Percentiles rank a stretch among this genome's conserved stretches.
Conservation (phyloP, 768 basidiomycete genomes). For the Coprinopsis strossmayeri region DNA sequence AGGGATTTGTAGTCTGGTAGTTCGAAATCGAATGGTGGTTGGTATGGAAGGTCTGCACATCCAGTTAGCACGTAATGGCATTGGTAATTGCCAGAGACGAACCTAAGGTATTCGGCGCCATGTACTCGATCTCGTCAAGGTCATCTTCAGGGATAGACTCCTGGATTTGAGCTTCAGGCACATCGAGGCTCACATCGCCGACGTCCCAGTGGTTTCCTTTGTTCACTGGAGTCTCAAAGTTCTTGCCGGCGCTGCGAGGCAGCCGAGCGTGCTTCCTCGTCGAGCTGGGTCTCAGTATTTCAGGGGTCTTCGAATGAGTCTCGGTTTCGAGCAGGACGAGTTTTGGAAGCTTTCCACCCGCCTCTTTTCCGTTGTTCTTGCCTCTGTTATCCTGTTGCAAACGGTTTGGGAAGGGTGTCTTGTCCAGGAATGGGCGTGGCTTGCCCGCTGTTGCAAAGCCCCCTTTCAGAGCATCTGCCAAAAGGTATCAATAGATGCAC, state of each 20-base stretch:
- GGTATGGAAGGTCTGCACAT: slow-evolving; percentile 33
- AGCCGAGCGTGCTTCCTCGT: slow-evolving; percentile 54
- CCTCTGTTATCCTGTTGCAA: not conserved
- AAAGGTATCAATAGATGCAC: not conserved
- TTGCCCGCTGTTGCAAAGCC: slow-evolving; percentile 11
- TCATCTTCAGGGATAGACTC: slow-evolving; percentile 24
- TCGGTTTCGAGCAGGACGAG: slow-evolving; percentile 18
- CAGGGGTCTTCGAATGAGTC: slow-evolving; percentile 23
- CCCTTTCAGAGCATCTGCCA: slow-evolving; percentile 12
- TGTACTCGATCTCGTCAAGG: slow-evolving; percentile 46
- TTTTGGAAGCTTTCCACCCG: slow-evolving; percentile 25
- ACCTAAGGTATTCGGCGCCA: slow-evolving; percentile 42
- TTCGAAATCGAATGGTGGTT: slow-evolving; percentile 38
- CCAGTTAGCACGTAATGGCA: not conserved
- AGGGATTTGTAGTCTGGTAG: slow-evolving; percentile 38
- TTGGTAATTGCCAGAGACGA: slow-evolving; percentile 5
- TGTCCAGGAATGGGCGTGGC: slow-evolving; percentile 57
- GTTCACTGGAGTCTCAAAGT: slow-evolving; percentile 62
- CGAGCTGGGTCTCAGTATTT: slow-evolving; percentile 58
- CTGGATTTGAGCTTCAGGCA: slow-evolving; percentile 22
- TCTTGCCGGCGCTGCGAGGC: slow-evolving; percentile 42
- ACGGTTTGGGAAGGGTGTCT: slow-evolving; percentile 73
- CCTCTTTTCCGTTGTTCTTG: slow-evolving; percentile 7
- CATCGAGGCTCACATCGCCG: slow-evolving; percentile 40
- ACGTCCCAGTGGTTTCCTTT: slow-evolving; percentile 73